Evolutionary conservation across 306 rosid species (phyloP).

Genomic region (Bauhinia variegata): DNA sequence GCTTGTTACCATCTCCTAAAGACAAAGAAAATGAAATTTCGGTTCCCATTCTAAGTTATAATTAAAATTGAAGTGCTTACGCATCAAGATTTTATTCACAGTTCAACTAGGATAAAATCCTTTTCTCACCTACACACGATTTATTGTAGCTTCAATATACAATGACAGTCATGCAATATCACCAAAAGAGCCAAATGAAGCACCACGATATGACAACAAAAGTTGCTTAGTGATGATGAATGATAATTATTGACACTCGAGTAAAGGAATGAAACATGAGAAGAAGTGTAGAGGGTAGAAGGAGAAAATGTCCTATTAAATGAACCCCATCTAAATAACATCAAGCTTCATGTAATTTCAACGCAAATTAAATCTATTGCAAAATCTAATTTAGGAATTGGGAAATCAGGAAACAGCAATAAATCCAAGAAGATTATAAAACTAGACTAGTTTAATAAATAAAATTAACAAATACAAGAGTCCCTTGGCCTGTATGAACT

Average conservation of each 20-base stretch:
- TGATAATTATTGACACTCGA: conserved; percentile 4
- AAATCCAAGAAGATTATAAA: too few relatives aligned
- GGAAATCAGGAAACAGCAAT: neutral
- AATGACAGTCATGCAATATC: neutral
- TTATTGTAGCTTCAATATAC: neutral
- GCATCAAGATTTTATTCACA: neutral
- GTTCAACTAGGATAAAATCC: conserved; percentile 20
- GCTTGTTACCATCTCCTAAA: neutral
- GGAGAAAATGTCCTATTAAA: neutral
- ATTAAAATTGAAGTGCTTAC: conserved; percentile 1
- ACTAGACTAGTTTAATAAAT: too few relatives aligned
- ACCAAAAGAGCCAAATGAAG: neutral
- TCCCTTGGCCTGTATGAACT: too few relatives aligned
- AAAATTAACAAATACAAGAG: too few relatives aligned
- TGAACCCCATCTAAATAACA: conserved; percentile 2
- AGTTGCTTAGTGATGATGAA: conserved; percentile 3
- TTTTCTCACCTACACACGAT: neutral
- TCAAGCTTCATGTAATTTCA: conserved; percentile 1
- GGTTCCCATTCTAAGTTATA: neutral
- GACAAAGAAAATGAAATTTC: neutral
- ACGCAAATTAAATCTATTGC: neutral
- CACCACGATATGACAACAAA: conserved; percentile 10
- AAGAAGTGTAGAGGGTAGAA: neutral
- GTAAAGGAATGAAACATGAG: neutral
- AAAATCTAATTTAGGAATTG: conserved; percentile 13